Percentiles rank a stretch among this genome's conserved stretches.
These are phyloP conservation scores for Lobosporangium transversale DNA, from an alignment of 192 early-diverging fungal genomes.

Conservation along the genomic window DNA sequence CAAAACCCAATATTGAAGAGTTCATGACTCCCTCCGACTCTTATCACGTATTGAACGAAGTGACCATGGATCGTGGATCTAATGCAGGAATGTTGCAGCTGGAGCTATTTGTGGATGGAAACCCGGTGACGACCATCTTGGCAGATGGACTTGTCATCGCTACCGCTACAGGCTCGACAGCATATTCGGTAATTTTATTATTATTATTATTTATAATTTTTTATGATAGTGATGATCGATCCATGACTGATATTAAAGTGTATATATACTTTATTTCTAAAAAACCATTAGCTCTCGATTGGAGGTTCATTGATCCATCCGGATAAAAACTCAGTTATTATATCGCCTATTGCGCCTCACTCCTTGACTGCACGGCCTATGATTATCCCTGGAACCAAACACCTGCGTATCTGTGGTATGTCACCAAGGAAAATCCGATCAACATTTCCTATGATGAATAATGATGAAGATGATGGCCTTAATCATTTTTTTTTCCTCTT, in stretches of 20 bases:
- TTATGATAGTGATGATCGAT: too few relatives aligned
- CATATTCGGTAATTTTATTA: conserved; percentile 74
- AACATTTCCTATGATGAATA: not conserved
- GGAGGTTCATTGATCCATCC: conserved; percentile 96
- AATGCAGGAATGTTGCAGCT: conserved; percentile 86
- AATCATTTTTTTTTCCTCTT: not conserved
- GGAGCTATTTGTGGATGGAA: conserved; percentile 77
- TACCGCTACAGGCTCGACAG: conserved; percentile 93
- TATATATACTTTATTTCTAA: too few relatives aligned
- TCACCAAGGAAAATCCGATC: conserved; percentile 23
- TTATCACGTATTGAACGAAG: conserved; percentile 93
- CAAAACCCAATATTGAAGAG: conserved; percentile 14
- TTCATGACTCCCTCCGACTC: conserved; percentile 62
- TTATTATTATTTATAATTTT: too few relatives aligned
- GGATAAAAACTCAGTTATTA: conserved; percentile 85
- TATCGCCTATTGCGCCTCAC: conserved; percentile 92
- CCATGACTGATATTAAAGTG: conserved; percentile 24
- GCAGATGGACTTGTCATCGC: conserved; percentile 95
- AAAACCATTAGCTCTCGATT: conserved; percentile 84
- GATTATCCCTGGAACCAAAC: conserved; percentile 89
- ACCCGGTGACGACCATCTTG: conserved; percentile 91
- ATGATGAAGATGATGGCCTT: too few relatives aligned
- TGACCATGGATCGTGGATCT: conserved; percentile 93
- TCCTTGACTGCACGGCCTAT: conserved; percentile 93
- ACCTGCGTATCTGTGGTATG: conserved; percentile 73